Base-by-base conservation (phyloP, 2,329 filamentous ascomycete genomes). In the Dothistroma septosporum region DNA sequence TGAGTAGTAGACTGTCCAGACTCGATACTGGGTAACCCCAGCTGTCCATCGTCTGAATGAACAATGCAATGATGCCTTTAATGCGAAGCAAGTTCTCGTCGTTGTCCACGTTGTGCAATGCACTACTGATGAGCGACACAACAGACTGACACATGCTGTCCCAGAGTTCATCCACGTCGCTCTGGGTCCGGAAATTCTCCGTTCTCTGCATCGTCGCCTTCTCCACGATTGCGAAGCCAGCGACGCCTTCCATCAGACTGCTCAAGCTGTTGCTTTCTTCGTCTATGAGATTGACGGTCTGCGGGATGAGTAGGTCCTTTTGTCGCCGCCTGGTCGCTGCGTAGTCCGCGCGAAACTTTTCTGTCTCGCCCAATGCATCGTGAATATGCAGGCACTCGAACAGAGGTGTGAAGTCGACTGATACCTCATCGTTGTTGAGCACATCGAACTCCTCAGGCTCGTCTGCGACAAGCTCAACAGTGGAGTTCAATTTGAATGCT, bases 121-220 rank as follows among this genome's bases (percentile, higher is more conserved):
- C 88, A 67, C 88, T 90, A 0, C 88, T 87, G 64, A 96, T 95
- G 53, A 97, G 80, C 9, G 83, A 84, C 66, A 97, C 91, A 0
- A 91, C 88, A 49, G 88, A 87, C 70, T 92, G 90, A 72, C 93
- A 97, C 90, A 97, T 94, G 0, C 92, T 97, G 70, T 97, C 93
- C 94, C 94, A 99, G 1, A 99, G 80, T 76, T 97, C 94, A 72
- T 99, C 94, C n/a, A 97, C 92, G 78, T 99, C 94, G 66, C 90
- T 85, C 11, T 85, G 79, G 31, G 91, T 89, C 64, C 94, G 87
- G 54, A 99, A 79, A 70, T 94, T 90, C 1, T 91, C 90, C 0
- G 89, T 88, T 66, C 89, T 89, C 66, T 88, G 88, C 87, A 97
- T 92, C 0, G 94, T 99, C 10, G 91, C 91, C 69, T 91, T 92